Base-by-base conservation (phyloP, 306 rosid species). In the Ammopiptanthus mongolicus region DNA sequence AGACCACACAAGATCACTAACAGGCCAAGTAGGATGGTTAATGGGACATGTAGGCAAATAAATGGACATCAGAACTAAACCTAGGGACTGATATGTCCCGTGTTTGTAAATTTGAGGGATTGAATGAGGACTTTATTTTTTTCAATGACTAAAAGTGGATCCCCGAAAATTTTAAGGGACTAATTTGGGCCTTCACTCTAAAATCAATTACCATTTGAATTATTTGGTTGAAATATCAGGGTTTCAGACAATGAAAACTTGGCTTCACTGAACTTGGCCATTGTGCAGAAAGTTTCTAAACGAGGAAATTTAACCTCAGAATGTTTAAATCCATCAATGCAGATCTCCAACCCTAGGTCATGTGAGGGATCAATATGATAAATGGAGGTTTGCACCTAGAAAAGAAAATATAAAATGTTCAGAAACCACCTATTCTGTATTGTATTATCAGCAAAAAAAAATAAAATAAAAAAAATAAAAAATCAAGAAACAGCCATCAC, bases 311-410 rank as follows among this genome's bases (percentile, higher is more conserved):
- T 92, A 84, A 91, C 73, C 78, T 74, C 74, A 31, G 89, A 75
- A 51, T 85, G 80, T 70, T 85, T 88, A 67, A 81, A 91, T 77
- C 96, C 96, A 66, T 81, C 85, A 75, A 94, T 78, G 81, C 66
- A 79, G 79, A 94, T 83, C 84, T 90, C 89, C 78, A 94, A 60
- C 65, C 81, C 90, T 3, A 94, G 88, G 61, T 94, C 96, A 87
- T 94, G 98, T 7, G 91, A 94, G 73, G 98, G 93, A 80, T 94
- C 98, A 82, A 94, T 80, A 76, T 90, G 87, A 86, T 91, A 91
- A 79, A 94, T 84, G 75, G 82, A 80, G 77, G 91, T 87, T 82
- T 79, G 91, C 66, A 89, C 96, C 98, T 94, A 25, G 25, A 74
- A 65, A 70, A 64, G 48, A 85, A 73, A 19, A 69, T n/a, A 34